A percentile compares a stretch with the other conserved stretches of the same genome.
phyloP scores from a whole-genome alignment of 371 early-diverging fungal genomes.

The Mortierella sp. region DNA sequence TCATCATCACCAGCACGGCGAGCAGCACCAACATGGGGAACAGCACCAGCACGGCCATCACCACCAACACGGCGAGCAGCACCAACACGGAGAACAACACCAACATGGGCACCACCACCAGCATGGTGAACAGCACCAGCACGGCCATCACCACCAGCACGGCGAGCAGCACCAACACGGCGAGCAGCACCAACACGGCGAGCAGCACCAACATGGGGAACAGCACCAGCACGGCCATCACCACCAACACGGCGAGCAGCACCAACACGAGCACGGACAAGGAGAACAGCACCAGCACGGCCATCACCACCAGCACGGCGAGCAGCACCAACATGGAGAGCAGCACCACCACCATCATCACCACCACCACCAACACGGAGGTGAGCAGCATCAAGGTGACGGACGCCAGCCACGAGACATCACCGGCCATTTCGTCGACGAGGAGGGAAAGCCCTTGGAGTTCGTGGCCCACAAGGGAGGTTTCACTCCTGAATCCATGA shows the following conservation, averaged over 20 bases:
- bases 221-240: constrained; percentile 11
- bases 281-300: not conserved
- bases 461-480: constrained; percentile 31
- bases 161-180: constrained; percentile 13
- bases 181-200: not conserved
- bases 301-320: constrained; percentile 5
- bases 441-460: constrained; percentile 16
- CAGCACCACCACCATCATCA: constrained; percentile 1
- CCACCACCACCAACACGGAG: constrained; percentile 7
- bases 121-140: constrained; percentile 5
- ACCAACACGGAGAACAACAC: constrained; percentile 8
- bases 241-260: not conserved
- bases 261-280: not conserved
- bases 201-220: constrained; percentile 14
- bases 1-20: constrained; percentile 13
- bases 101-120: constrained; percentile 1
- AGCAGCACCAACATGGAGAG: not conserved
- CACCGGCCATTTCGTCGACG: constrained; percentile 8
- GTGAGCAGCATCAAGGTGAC: not conserved
- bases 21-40: constrained; percentile 10
- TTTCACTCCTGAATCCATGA: constrained; percentile 17
- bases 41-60: constrained; percentile 12
- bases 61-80: not conserved
- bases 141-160: not conserved
- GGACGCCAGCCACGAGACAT: not conserved